Evolutionary conservation across 768 basidiomycete species (phyloP).

Genomic region (Termitomyces sp.): DNA sequence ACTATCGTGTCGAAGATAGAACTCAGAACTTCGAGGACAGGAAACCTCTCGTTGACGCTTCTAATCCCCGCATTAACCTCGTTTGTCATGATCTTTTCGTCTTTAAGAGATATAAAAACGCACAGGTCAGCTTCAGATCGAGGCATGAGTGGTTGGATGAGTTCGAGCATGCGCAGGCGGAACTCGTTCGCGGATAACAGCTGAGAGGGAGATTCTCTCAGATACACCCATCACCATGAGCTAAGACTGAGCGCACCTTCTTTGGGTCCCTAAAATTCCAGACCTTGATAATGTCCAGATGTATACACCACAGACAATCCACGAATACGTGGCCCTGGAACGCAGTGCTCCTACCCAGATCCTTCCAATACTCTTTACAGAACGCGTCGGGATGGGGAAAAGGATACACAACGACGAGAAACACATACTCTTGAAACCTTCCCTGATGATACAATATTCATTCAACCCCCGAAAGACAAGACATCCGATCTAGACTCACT

Average conservation of each 20-base stretch:
- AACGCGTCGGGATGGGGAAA: not conserved
- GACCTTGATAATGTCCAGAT: constrained; percentile 15
- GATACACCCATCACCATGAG: not conserved
- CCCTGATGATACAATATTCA: not conserved
- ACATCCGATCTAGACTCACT: not conserved
- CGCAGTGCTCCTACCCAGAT: not conserved
- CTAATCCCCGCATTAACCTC: not conserved
- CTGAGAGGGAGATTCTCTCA: not conserved
- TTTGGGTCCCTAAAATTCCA: constrained; percentile 21
- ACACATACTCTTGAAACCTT: not conserved
- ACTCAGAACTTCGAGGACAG: not conserved
- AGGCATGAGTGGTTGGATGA: not conserved
- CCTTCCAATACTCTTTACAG: constrained; percentile 7
- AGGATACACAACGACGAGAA: too few species aligned
- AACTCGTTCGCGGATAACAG: not conserved
- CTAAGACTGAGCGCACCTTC: constrained; percentile 1
- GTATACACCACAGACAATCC: constrained; percentile 7
- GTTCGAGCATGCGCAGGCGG: not conserved
- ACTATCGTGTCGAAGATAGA: not conserved
- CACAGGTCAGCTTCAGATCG: not conserved
- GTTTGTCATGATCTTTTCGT: not conserved
- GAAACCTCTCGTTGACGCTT: not conserved
- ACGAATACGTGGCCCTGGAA: not conserved
- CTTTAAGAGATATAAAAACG: not conserved
- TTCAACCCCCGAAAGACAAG: not conserved